phyloP scores from a whole-genome alignment of 306 rosid genomes.

The Chamaecrista fasciculata region DNA sequence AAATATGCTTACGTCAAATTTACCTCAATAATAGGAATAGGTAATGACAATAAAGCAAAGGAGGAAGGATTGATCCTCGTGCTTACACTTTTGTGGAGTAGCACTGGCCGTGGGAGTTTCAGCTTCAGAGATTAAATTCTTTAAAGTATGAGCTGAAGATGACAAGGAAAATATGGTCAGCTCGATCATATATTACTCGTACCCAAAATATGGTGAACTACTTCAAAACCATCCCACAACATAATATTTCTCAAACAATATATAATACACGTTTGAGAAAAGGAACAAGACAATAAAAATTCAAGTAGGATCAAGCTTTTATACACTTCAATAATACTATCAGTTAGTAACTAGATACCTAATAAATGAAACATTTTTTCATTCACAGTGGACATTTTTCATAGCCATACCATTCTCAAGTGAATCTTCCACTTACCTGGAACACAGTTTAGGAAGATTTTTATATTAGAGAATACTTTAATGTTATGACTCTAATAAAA shows the following conservation, averaged over 20 bases:
- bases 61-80: constrained; percentile 2
- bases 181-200: background rate
- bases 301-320: background rate
- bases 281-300: background rate
- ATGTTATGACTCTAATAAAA: background rate
- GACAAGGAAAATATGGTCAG: constrained; percentile 33
- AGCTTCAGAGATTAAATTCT: constrained; percentile 83
- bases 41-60: background rate
- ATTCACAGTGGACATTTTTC: background rate
- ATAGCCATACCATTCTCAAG: background rate
- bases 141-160: constrained; percentile 67
- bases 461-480: background rate
- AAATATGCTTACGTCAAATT: background rate
- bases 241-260: background rate
- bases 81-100: constrained; percentile 76
- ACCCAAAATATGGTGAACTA: constrained; percentile 11
- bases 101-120: constrained; percentile 68
- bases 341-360: background rate
- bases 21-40: constrained; percentile 20
- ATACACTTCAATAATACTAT: background rate
- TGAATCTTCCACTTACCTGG: background rate
- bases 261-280: background rate
- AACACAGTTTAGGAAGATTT: background rate
- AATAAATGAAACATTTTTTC: background rate
- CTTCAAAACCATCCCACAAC: background rate